Percentiles rank a stretch among this genome's conserved stretches.
These are phyloP conservation scores for Kwoniella dejecticola DNA, from an alignment of 768 basidiomycete species.

Conservation along the genomic window DNA sequence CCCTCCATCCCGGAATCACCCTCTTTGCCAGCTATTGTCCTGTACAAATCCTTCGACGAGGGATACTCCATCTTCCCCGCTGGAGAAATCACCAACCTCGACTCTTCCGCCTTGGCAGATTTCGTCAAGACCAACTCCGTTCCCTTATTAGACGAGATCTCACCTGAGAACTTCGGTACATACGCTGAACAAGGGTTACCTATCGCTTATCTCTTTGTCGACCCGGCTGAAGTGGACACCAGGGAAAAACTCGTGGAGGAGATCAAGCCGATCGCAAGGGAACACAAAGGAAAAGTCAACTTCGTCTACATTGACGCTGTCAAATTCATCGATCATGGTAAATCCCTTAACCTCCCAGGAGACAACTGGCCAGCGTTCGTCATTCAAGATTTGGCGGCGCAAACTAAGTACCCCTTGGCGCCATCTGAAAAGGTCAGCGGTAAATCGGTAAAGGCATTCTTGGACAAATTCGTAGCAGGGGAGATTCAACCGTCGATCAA, in stretches of 20 bases:
- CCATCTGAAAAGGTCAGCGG: conserved; percentile 61
- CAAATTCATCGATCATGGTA: conserved; percentile 94
- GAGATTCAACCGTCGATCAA: conserved; percentile 81
- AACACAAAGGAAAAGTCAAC: conserved; percentile 84
- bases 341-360: conserved; percentile 83
- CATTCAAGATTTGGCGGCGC: conserved; percentile 77
- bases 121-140: conserved; percentile 84
- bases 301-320: conserved; percentile 97
- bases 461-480: conserved; percentile 69
- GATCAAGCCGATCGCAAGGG: conserved; percentile 74
- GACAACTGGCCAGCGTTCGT: conserved; percentile 92
- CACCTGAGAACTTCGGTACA: conserved; percentile 83
- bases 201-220: conserved; percentile 91
- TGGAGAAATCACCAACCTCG: conserved; percentile 31
- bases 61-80: conserved; percentile 59
- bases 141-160: conserved; percentile 88
- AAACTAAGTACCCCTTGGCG: conserved; percentile 72
- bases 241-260: conserved; percentile 68
- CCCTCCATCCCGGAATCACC: conserved; percentile 66
- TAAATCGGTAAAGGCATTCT: conserved; percentile 64
- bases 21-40: conserved; percentile 78
- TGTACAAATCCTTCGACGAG: conserved; percentile 92
- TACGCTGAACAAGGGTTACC: conserved; percentile 84
- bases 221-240: conserved; percentile 67
- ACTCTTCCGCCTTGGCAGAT: conserved; percentile 65